Base-by-base conservation (phyloP, 306 rosid species). In the Myrica gale region DNA sequence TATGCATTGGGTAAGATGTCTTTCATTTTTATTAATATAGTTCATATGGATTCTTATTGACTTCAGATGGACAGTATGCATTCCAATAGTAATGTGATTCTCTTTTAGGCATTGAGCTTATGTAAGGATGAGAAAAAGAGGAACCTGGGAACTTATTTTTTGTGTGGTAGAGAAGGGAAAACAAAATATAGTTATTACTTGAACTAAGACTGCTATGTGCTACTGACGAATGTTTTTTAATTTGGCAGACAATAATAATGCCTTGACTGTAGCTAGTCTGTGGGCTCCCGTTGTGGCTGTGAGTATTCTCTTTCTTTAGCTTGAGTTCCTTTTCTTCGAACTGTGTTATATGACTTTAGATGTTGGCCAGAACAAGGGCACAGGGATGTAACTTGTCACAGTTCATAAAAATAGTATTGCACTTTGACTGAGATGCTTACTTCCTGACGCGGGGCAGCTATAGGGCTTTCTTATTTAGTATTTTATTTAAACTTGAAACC, bases 251-350 rank as follows among this genome's bases (percentile, higher is more conserved):
- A 95, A 95, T 85, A 74, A 92, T 68, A 92, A 95, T 78, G 80
- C 60, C 68, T 85, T 89, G 71, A 95, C 99, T 15, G 7, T 95
- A 45, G 89, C 76, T 72, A 86, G 93, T 89, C 81, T 95, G 63
- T 95, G 99, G 99, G 88, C 96, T 82, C 99, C 99, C 81, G 97
- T 95, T 77, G 85, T 92, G 81, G 97, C 97, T 76, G 99, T 95
- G 85, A 92, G 99, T 90, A 78, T 76, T 82, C 60, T 77, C 82
- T 71, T 58, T 50, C 48, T 61, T 75, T 70, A 52, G 76, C 74
- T 79, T 73, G 11, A 1, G 32, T 26, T 26, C 32, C 32, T 26
- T 26, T 26, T 26, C 32, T 26, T 26, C 32, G 32, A 53, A 44
- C 52, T 52, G 60, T 57, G 42, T 66, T 51, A 58, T 50, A 58